Base-by-base conservation (phyloP, 106 monocot species). In the Phalaenopsis aphrodite region DNA sequence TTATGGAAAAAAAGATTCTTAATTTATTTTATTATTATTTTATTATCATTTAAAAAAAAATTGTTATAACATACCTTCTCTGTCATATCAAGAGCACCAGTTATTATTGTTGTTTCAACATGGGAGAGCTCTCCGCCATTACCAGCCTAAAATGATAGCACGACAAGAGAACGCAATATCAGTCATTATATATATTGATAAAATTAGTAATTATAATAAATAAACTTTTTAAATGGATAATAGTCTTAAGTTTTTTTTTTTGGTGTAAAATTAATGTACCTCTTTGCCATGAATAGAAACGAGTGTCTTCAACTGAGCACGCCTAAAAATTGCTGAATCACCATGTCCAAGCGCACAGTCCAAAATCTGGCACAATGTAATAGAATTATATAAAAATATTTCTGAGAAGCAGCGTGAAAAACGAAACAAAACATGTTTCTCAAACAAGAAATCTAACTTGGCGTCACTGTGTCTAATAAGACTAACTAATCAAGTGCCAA, bases 241-340 rank as follows among this genome's bases (percentile, higher is more conserved):
- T 43, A 81, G 23, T 81, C 52, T 9, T 52, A 42, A 12, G 6
- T 55, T 78, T 48, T 55, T 75, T 52, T 38, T 9, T 8, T 52
- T 45, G n/a, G n/a, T n/a, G 3, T 45, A 1, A 45, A 45, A 45
- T 30, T 45, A 45, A 45, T 42, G 48, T 86, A 99, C 98, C 92
- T 99, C 98, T 91, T 93, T 86, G 85, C 98, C 76, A 87, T 99
- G 94, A 65, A 99, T 94, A 68, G 89, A 88, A 19, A 99, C 98
- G 49, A 99, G 83, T 80, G 81, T 94, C 85, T 99, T 99, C 55
- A 99, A 85, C 78, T 99, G 98, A 87, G 98, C 98, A 76, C 98
- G 89, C 75, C 98, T 94, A 81, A 99, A 99, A 57, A 99, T 83
- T 65, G 98, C 98, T 78, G 97, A 98, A 52, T 94, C 90, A 84